Conservation (phyloP, 2,329 filamentous ascomycete species). For the Diaporthe australafricana region DNA sequence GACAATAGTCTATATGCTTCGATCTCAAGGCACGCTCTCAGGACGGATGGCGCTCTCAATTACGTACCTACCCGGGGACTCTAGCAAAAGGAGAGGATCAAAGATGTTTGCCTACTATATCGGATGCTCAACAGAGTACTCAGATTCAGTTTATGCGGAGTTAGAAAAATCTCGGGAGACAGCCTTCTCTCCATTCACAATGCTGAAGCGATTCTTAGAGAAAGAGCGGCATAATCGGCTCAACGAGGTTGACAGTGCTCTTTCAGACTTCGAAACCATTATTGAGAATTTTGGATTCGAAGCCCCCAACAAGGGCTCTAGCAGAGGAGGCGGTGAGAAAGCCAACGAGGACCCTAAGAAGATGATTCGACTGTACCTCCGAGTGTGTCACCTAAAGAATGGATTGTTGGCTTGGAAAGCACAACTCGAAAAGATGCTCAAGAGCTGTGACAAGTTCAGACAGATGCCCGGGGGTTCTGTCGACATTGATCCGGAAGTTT, state of each 20-base stretch:
- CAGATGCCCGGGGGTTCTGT: not conserved
- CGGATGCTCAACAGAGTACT: not conserved
- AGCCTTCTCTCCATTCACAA: slow-evolving; percentile 13
- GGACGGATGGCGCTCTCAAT: not conserved
- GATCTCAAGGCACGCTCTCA: not conserved
- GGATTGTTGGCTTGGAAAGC: slow-evolving; percentile 31
- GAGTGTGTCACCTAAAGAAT: slow-evolving; percentile 26
- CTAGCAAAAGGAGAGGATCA: not conserved
- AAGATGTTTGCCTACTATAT: not conserved
- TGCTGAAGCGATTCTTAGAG: slow-evolving; percentile 15
- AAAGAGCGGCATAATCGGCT: not conserved
- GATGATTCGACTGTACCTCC: slow-evolving; percentile 28
- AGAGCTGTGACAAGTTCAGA: not conserved
- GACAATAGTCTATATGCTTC: not conserved
- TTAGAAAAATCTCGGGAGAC: not conserved
- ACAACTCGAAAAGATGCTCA: slow-evolving; percentile 27
- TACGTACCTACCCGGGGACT: not conserved
- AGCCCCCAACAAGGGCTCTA: not conserved
- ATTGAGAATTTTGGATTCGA: not conserved
- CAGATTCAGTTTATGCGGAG: not conserved
- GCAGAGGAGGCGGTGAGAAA: not conserved
- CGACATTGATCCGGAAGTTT: slow-evolving; percentile 11
- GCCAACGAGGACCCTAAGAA: not conserved
- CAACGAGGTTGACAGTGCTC: not conserved
- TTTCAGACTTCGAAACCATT: not conserved